Evolutionary conservation across 2,329 filamentous ascomycete species (phyloP), one percentile per base, ranked within the genome.

Genomic region (Colletotrichum sp.): DNA sequence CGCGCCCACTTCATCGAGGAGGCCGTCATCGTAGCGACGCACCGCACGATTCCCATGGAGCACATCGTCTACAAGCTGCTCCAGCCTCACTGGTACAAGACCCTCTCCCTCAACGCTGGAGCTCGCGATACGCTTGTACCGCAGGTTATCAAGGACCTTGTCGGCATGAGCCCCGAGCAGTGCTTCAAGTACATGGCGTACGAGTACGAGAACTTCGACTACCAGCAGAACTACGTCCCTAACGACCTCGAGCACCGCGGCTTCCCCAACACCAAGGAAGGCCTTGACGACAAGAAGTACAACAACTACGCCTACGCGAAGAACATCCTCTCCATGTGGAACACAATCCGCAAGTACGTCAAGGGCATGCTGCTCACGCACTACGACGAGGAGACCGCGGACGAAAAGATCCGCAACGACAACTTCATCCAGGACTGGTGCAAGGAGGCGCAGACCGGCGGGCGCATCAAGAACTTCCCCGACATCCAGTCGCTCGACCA

Each of bases 41-140:
- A 88, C 77, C 85, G 87, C 8, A 82, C 82, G 2, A 80, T 89
- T 8, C 83, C 84, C 9, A 81, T 81, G 77, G 78, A 84, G n/a
- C 88, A 89, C 77, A 78, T 85, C 8, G 82, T 90, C 4, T 88
- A 85, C 80, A 81, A 83, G 62, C 79, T 89, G 0, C 81, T 90
- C 0, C 82, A 84, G 13, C 88, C 87, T 0, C 88, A 89, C 71
- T 90, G 89, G 88, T 85, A 85, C 74, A 89, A 87, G 79, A 90
- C 89, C 0, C 83, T 90, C 2, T 85, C 88, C 0, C 80, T 90
- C 73, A 90, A 90, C 71, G 86, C 87, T 1, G 86, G 87, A 1
- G 88, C 87, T 0, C 83, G 89, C 39, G 79, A 81, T 4, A 83
- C 83, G 2, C 82, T 90, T 3, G 84, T 90, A 0, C 89, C 89